Conservation (phyloP, 2,329 filamentous ascomycete genomes). For the Anthostomella pinea region DNA sequence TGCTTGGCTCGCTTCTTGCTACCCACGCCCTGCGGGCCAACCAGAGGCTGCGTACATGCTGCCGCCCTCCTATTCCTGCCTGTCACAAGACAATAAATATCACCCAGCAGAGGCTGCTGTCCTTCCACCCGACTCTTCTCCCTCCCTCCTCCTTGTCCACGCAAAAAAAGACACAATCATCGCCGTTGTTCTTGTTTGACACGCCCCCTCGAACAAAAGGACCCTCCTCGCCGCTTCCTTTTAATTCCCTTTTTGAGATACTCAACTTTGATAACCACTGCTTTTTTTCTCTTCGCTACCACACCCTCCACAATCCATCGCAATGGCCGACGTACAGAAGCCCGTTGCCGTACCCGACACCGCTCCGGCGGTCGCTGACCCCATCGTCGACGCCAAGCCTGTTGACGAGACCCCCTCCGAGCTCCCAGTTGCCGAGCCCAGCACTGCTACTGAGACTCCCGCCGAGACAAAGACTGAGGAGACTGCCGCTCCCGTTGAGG, state of each 20-base stretch:
- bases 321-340: conserved; percentile 74
- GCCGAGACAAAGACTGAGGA: conserved; percentile 36
- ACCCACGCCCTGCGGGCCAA: too few relatives aligned
- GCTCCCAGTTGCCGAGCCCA: conserved; percentile 38
- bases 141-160: conserved; percentile 28
- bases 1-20: too few relatives aligned
- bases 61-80: conserved; percentile 16
- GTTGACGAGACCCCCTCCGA: conserved; percentile 37
- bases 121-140: conserved; percentile 18
- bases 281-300: conserved; percentile 35
- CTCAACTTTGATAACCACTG: too few relatives aligned
- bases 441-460: conserved; percentile 37
- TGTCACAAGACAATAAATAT: conserved; percentile 36
- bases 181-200: conserved; percentile 12
- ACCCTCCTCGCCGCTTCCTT: conserved; percentile 25
- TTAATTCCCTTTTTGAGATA: conserved; percentile 44
- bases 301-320: conserved; percentile 37
- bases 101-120: conserved; percentile 28
- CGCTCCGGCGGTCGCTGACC: conserved; percentile 37
- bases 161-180: conserved; percentile 1
- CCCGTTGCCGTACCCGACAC: conserved; percentile 60
- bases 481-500: conserved; percentile 34
- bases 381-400: conserved; percentile 32
- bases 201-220: too few relatives aligned
- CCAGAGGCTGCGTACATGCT: background rate